A percentile compares a stretch with the other conserved stretches of the same genome.
Conservation (phyloP, 495 filamentous ascomycete genomes). For the Penicillium cosmopolitanum region DNA sequence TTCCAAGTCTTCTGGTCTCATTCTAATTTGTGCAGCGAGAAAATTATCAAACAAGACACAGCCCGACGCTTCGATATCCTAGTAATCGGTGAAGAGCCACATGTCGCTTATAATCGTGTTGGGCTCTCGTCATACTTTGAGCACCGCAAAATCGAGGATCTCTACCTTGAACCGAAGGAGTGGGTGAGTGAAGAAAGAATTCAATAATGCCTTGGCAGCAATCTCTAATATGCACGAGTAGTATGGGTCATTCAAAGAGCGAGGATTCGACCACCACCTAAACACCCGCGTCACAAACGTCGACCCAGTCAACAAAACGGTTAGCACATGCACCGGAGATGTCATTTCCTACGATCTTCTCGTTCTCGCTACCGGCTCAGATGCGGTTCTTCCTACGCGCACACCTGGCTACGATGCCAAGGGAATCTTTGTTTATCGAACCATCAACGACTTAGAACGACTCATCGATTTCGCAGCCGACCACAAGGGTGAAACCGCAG, state of each 20-base stretch:
- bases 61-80: slow-evolving; percentile 82
- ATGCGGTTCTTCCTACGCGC: slow-evolving; percentile 78
- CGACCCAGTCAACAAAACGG: slow-evolving; percentile 61
- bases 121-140: slow-evolving; percentile 94
- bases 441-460: slow-evolving; percentile 80
- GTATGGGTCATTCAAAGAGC: slow-evolving; percentile 62
- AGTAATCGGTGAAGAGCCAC: slow-evolving; percentile 90
- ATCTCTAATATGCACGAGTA: slow-evolving; percentile 18
- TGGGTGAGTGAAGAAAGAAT: slow-evolving; percentile 63
- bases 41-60: slow-evolving; percentile 83
- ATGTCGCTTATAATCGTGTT: slow-evolving; percentile 94
- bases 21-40: slow-evolving; percentile 62
- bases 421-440: slow-evolving; percentile 95
- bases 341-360: slow-evolving; percentile 84
- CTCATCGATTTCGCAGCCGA: slow-evolving; percentile 73
- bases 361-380: slow-evolving; percentile 89
- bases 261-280: slow-evolving; percentile 77
- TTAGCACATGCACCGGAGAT: slow-evolving; percentile 72
- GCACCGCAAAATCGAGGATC: slow-evolving; percentile 84
- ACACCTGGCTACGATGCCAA: slow-evolving; percentile 85
- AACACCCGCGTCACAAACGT: slow-evolving; percentile 81
- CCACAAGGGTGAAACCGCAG: slow-evolving; percentile 70
- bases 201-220: not conserved
- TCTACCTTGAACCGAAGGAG: slow-evolving; percentile 87
- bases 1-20: not conserved